phyloP scores from a whole-genome alignment of 2,329 filamentous ascomycete species.

The Chaetothyriales sp. region DNA sequence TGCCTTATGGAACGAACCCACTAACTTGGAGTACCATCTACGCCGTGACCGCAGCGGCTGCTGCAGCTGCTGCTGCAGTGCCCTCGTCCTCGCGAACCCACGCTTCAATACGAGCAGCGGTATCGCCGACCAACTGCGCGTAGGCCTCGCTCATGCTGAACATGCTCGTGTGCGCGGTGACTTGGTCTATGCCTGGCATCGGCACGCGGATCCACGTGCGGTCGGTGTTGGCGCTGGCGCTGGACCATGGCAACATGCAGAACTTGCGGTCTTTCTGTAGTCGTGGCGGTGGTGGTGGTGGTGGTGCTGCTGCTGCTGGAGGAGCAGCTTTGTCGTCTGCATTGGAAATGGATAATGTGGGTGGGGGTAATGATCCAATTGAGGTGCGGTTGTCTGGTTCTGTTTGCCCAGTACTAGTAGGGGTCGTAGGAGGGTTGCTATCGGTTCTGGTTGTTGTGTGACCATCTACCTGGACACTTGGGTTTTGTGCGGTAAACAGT shows the following conservation, averaged over 20 bases:
- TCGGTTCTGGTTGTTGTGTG: too few relatives aligned
- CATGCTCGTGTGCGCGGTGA: constrained; percentile 69
- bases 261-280: constrained; percentile 56
- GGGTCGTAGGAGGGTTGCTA: background rate
- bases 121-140: constrained; percentile 61
- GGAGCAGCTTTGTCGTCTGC: constrained; percentile 18
- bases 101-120: constrained; percentile 49
- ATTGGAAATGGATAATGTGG: constrained; percentile 1
- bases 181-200: constrained; percentile 74
- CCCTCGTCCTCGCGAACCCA: constrained; percentile 41
- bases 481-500: background rate
- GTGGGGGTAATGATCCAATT: background rate
- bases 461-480: too few relatives aligned
- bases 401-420: background rate
- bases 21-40: too few relatives aligned
- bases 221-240: constrained; percentile 44
- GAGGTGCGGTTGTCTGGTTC: background rate
- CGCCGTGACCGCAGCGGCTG: background rate
- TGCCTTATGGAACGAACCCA: too few relatives aligned
- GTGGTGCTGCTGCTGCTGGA: constrained; percentile 39
- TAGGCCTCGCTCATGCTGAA: constrained; percentile 63
- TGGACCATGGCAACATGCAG: constrained; percentile 54
- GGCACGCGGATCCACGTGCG: constrained; percentile 63
- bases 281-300: constrained; percentile 33
- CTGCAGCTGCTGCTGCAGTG: background rate